phyloP scores from a whole-genome alignment of 371 early-diverging fungal genomes.

The Catenaria anguillulae region DNA sequence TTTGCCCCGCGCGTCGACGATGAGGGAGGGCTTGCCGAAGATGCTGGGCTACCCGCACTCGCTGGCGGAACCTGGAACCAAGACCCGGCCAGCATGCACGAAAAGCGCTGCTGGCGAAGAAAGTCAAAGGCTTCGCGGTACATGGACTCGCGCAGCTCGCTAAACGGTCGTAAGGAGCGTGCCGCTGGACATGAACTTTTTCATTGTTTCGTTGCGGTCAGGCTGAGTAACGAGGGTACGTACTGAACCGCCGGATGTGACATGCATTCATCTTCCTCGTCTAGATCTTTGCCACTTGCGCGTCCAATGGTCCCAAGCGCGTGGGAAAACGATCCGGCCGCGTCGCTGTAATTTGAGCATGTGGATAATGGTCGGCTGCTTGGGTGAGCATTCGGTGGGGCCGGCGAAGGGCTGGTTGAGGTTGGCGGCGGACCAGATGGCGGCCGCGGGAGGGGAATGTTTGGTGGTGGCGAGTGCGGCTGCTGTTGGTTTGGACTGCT shows the following conservation, averaged over 20 bases:
- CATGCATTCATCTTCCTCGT: neutral
- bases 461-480: too few relatives aligned
- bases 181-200: too few relatives aligned
- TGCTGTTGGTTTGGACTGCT: too few relatives aligned
- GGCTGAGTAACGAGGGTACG: neutral
- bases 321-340: too few relatives aligned
- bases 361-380: too few relatives aligned
- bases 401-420: too few relatives aligned
- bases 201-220: too few relatives aligned
- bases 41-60: constrained; percentile 10
- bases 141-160: constrained; percentile 42
- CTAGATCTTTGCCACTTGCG: neutral
- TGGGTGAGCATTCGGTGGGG: too few relatives aligned
- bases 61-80: constrained; percentile 46
- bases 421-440: too few relatives aligned
- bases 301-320: too few relatives aligned
- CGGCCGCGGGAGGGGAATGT: too few relatives aligned
- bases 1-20: constrained; percentile 17
- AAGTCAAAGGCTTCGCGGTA: constrained; percentile 53
- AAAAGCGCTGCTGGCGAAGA: constrained; percentile 51
- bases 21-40: neutral
- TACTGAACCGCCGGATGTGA: neutral
- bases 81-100: constrained; percentile 46
- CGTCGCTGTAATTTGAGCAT: too few relatives aligned
- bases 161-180: constrained; percentile 10